A percentile compares a stretch with the other conserved stretches of the same genome.
Conservation (phyloP, 2,329 filamentous ascomycete genomes). For the Biscogniauxia sp. region DNA sequence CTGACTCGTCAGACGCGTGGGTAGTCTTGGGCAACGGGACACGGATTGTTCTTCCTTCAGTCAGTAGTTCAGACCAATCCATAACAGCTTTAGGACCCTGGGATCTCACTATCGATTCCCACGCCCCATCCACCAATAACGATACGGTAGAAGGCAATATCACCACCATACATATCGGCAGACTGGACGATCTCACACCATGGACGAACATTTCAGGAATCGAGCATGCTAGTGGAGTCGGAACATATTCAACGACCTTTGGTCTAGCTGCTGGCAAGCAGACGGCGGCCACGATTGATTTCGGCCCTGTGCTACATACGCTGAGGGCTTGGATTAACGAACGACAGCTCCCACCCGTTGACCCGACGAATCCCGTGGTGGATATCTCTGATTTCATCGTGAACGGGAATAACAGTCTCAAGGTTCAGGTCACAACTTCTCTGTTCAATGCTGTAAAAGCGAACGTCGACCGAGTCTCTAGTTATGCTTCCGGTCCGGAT, state of each 20-base stretch:
- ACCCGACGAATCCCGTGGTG: slow-evolving; percentile 1
- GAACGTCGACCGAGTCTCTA: not conserved
- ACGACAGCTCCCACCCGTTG: slow-evolving; percentile 1
- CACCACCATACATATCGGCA: slow-evolving; percentile 3
- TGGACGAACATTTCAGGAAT: slow-evolving; percentile 8
- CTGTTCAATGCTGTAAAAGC: slow-evolving; percentile 8
- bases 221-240: slow-evolving; percentile 3
- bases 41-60: not conserved
- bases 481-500: slow-evolving; percentile 3
- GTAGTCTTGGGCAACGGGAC: slow-evolving; percentile 6
- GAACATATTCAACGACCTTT: slow-evolving; percentile 1
- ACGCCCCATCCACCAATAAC: slow-evolving; percentile 4
- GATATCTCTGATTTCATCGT: slow-evolving; percentile 6
- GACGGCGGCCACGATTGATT: not conserved
- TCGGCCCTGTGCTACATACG: slow-evolving; percentile 6
- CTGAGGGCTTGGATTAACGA: slow-evolving; percentile 9
- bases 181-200: slow-evolving; percentile 1
- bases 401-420: slow-evolving; percentile 2
- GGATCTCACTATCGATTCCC: slow-evolving; percentile 2
- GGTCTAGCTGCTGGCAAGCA: not conserved
- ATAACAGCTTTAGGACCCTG: not conserved
- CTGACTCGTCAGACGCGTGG: slow-evolving; percentile 1
- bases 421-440: slow-evolving; percentile 4
- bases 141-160: slow-evolving; percentile 1
- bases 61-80: not conserved